Conservation (phyloP, 1,284 basidiomycete genomes). For the Gymnopus androsaceus region DNA sequence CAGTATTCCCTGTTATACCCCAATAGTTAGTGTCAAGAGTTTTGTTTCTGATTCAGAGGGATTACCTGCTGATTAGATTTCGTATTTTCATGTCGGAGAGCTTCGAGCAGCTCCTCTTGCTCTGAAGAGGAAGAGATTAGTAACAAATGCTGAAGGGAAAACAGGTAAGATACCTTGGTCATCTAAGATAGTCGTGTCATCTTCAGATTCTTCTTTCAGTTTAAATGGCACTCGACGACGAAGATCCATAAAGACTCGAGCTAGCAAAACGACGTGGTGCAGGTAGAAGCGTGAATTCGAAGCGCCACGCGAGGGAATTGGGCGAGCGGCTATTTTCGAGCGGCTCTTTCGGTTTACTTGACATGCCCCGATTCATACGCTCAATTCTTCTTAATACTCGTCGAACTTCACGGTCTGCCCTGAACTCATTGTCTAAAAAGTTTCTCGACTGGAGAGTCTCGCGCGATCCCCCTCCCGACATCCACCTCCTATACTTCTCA, state of each 20-base stretch:
- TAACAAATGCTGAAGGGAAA: not conserved
- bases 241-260: not conserved
- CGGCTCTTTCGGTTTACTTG: too few species aligned
- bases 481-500: too few species aligned
- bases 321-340: too few species aligned
- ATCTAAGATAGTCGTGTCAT: slow-evolving; percentile 41
- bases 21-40: too few species aligned
- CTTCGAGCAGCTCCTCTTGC: slow-evolving; percentile 51
- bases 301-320: too few species aligned
- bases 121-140: slow-evolving; percentile 36
- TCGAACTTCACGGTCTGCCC: too few species aligned
- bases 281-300: not conserved
- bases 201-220: slow-evolving; percentile 30
- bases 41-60: slow-evolving; percentile 30
- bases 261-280: not conserved
- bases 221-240: slow-evolving; percentile 48
- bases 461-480: too few species aligned
- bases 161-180: slow-evolving; percentile 47
- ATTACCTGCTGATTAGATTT: slow-evolving; percentile 40
- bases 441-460: too few species aligned
- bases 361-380: too few species aligned
- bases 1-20: too few species aligned
- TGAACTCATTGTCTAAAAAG: too few species aligned
- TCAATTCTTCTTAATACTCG: too few species aligned
- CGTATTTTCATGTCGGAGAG: slow-evolving; percentile 41